phyloP scores from a whole-genome alignment of 2,329 filamentous ascomycete genomes.

The Chaetomiaceae sp. region DNA sequence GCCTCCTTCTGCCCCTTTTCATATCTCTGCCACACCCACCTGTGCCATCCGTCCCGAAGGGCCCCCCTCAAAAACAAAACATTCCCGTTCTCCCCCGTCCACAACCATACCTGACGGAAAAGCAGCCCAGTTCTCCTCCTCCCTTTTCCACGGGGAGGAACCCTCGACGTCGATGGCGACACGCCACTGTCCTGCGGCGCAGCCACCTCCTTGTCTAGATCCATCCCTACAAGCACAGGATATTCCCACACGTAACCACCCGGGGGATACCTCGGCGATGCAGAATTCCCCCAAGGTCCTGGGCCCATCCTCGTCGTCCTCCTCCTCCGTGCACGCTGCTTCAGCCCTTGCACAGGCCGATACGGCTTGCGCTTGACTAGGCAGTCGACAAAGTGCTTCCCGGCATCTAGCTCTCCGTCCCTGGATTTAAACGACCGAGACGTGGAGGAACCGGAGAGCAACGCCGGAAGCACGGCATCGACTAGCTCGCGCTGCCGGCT shows the following conservation, averaged over 20 bases:
- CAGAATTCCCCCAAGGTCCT: too few species aligned
- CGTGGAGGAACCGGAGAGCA: too few species aligned
- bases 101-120: slow-evolving; percentile 35
- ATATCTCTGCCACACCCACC: too few species aligned
- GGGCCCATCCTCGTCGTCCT: too few species aligned
- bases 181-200: too few species aligned
- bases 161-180: too few species aligned
- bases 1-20: too few species aligned
- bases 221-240: slow-evolving; percentile 3
- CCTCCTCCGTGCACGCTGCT: neutral
- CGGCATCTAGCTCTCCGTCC: too few species aligned
- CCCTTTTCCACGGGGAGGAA: neutral
- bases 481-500: neutral
- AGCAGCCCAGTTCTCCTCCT: slow-evolving; percentile 24
- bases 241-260: slow-evolving; percentile 7
- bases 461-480: too few species aligned
- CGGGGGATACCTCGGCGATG: too few species aligned
- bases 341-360: neutral
- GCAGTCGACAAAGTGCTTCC: neutral
- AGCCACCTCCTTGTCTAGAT: too few species aligned
- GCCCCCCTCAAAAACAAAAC: slow-evolving; percentile 34
- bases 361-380: neutral
- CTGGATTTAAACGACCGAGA: too few species aligned
- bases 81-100: slow-evolving; percentile 28
- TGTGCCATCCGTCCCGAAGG: slow-evolving; percentile 26